Base-by-base conservation (phyloP, 306 rosid genomes). In the Fragaria nilgerrensis region DNA sequence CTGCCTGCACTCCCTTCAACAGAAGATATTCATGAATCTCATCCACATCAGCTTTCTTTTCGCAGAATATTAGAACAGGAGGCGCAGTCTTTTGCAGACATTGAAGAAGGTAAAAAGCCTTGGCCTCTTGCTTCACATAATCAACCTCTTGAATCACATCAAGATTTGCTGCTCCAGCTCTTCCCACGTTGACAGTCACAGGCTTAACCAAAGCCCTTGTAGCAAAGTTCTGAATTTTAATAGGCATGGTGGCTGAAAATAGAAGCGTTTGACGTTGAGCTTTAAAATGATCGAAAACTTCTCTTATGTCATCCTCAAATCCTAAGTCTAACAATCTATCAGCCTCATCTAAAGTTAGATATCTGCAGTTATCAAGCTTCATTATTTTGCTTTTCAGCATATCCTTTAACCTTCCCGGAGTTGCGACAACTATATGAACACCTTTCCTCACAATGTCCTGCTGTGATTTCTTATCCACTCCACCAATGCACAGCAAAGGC, bases 331-430 rank as follows among this genome's bases (percentile, higher is more conserved):
- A 96, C 86, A 94, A 79, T 61, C 97, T 87, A 81, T 94, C 97
- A 5, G 98, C 98, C 89, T 94, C 98, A 25, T 92, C 98, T 78
- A 94, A 71, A 5, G 96, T 94, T 41, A 94, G 84, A 83, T 90
- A 94, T 88, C 90, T 82, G 82, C 74, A 58, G 20, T 85, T 90
- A 61, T 94, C 89, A 43, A 94, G 98, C 78, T 72, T 92, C 97
- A 92, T 94, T 82, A 89, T 92, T 80, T 90, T 90, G 89, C 90
- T 94, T 22, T 96, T 94, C 82, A 94, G 78, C 98, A 92, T 86
- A 86, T 94, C 98, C 88, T 94, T 94, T 86, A 94, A 85, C 80
- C 96, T 91, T 75, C 98, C 97, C 19, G 97, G 97, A 22, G 98
- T 94, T 72, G 96, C 98, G 76, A 92, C 98, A 83, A 94, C 97